These are phyloP conservation scores for Pichia gijzeniarum DNA, from an alignment of 805 yeast species.

Conservation along the genomic window DNA sequence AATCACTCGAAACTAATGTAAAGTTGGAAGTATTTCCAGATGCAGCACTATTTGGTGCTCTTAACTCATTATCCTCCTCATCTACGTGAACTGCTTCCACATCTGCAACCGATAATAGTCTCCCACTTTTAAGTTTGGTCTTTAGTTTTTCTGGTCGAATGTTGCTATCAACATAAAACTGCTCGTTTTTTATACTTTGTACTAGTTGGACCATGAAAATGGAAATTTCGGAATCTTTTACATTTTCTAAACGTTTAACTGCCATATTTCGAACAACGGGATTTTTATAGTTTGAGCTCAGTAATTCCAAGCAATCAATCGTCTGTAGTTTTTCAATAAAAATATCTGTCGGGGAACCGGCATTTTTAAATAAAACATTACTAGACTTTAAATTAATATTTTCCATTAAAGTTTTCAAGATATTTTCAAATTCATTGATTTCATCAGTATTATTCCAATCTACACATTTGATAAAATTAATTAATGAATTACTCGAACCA, in stretches of 20 bases:
- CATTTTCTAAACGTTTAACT: constrained; percentile 71
- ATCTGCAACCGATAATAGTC: constrained; percentile 3
- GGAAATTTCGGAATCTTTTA: constrained; percentile 73
- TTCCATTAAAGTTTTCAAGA: constrained; percentile 26
- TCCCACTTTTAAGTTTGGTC: constrained; percentile 8
- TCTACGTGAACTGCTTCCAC: constrained; percentile 13
- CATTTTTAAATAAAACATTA: neutral
- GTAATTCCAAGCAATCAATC: constrained; percentile 54
- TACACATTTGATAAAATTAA: constrained; percentile 77
- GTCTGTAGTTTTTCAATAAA: constrained; percentile 31
- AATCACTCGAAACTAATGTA: constrained; percentile 29
- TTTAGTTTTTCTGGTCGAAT: constrained; percentile 1
- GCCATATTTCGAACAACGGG: constrained; percentile 79
- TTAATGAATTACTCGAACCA: constrained; percentile 32
- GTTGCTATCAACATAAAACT: constrained; percentile 17
- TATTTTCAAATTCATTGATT: constrained; percentile 60
- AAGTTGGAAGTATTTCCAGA: constrained; percentile 17
- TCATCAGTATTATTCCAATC: constrained; percentile 85
- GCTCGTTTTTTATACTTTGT: constrained; percentile 83
- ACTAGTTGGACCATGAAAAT: constrained; percentile 83
- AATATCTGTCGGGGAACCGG: constrained; percentile 18
- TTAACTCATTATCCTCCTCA: constrained; percentile 8
- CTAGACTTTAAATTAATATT: constrained; percentile 6
- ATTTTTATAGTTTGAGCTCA: constrained; percentile 73
- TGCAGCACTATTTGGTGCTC: constrained; percentile 8